Evolutionary conservation across 495 filamentous ascomycete species (phyloP).

Genomic region (Aspergillus sparsus): DNA sequence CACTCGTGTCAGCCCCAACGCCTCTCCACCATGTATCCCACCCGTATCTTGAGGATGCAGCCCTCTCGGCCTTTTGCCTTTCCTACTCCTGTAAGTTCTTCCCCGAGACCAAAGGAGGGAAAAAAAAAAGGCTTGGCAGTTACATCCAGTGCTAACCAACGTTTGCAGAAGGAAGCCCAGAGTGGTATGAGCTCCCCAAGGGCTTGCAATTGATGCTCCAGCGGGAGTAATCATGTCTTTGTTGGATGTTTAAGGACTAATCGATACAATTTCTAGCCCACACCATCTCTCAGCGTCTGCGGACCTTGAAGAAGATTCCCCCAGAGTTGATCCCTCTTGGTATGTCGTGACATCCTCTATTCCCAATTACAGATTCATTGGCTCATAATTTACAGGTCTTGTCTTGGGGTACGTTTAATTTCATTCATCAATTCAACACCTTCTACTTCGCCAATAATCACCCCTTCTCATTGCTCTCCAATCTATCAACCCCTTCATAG

Average conservation of each 20-base stretch:
- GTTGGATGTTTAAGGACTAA: slow-evolving; percentile 31
- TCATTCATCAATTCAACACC: neutral
- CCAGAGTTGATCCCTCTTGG: slow-evolving; percentile 94
- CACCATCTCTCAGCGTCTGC: slow-evolving; percentile 94
- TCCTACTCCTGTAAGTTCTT: slow-evolving; percentile 75
- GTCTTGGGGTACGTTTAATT: slow-evolving; percentile 67
- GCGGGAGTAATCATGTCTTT: slow-evolving; percentile 1
- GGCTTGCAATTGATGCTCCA: slow-evolving; percentile 22
- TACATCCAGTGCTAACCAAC: slow-evolving; percentile 39
- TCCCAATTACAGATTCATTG: slow-evolving; percentile 24
- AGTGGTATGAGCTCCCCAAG: slow-evolving; percentile 61
- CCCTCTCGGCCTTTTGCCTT: slow-evolving; percentile 64
- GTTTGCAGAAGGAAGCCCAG: slow-evolving; percentile 75
- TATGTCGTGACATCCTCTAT: slow-evolving; percentile 48
- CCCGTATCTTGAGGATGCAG: slow-evolving; percentile 58
- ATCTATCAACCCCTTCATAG: slow-evolving; percentile 6
- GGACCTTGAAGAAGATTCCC: slow-evolving; percentile 81
- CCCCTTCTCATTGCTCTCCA: slow-evolving; percentile 22
- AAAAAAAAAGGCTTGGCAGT: slow-evolving; percentile 24
- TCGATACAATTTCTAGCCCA: slow-evolving; percentile 62
- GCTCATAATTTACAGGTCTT: slow-evolving; percentile 57
- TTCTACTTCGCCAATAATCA: slow-evolving; percentile 18
- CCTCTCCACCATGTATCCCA: slow-evolving; percentile 63
- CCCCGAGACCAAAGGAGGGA: slow-evolving; percentile 8
- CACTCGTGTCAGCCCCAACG: slow-evolving; percentile 9